Base-by-base conservation (phyloP, 768 basidiomycete species). In the Dictyophora rubrovolvata region DNA sequence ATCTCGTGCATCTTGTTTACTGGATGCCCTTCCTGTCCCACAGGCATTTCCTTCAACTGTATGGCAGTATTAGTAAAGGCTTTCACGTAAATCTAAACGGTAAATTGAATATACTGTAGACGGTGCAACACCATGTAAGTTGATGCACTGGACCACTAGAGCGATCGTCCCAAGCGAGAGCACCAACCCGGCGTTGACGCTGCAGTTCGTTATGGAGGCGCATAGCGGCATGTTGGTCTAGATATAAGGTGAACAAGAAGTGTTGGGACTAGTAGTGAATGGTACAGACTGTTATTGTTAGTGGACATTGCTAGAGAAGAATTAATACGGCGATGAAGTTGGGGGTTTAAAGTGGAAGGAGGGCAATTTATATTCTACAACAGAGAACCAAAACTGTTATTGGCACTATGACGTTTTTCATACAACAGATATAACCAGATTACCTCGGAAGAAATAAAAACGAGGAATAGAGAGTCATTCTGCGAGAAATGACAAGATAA, bases 151-250 rank as follows among this genome's bases (percentile, higher is more conserved):
- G 55, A 47, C 55, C 55, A 33, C 46, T 42, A 9, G 28, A 22
- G 16, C 34, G 55, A 48, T 56, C 55, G 22, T 48, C 55, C 46
- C 46, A 56, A 14, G 22, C 28, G 46, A 56, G 46, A 21, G 20
- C 17, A 18, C 46, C 36, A 5, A 56, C 46, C 6, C 55, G 20
- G 17, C 17, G 16, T 22, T 56, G 55, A 28, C 55, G 55, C 46
- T 56, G 55, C 1, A 56, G 55, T 48, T 56, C 55, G 23, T 56
- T 56, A n/a, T 56, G 55, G 6, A 56, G 23, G 6, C 22, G 55
- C 55, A 56, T 56, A 33, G 55, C 55, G 21, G 33, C 21, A 33
- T 56, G 55, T 48, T 47, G 48, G 22, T 28, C 55, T 56, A 28
- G 8, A 22, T 4, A 56, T 4, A 10, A 47, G 42, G 42, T 9